Conservation (phyloP, 306 rosid species). For the Boehmeria nivea region DNA sequence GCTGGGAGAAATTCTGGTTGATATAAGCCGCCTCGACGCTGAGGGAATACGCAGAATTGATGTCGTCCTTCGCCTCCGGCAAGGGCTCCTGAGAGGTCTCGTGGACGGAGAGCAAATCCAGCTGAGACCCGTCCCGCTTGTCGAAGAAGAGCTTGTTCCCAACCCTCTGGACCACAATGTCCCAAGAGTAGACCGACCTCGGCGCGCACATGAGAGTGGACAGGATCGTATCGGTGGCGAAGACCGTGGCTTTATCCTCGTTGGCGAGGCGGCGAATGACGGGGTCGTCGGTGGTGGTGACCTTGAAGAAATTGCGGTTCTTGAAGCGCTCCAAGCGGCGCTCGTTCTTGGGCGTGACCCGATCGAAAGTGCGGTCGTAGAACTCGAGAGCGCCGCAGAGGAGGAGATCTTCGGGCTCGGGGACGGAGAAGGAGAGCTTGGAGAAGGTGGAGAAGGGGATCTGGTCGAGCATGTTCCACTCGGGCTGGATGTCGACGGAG, state of each 20-base stretch:
- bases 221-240: conserved; percentile 74
- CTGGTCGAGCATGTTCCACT: conserved; percentile 96
- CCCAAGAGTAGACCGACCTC: conserved; percentile 91
- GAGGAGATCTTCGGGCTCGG: conserved; percentile 81
- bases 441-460: conserved; percentile 87
- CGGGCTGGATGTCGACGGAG: conserved; percentile 85
- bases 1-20: conserved; percentile 92
- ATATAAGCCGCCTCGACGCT: conserved; percentile 85
- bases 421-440: conserved; percentile 73
- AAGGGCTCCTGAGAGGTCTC: conserved; percentile 93
- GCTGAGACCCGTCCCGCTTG: conserved; percentile 85
- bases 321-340: conserved; percentile 79
- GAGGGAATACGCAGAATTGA: conserved; percentile 70
- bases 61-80: conserved; percentile 93
- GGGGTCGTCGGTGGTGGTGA: conserved; percentile 88
- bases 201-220: conserved; percentile 88
- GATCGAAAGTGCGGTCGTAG: conserved; percentile 69
- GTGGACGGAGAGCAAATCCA: conserved; percentile 82
- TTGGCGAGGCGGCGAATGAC: conserved; percentile 75
- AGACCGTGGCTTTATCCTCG: conserved; percentile 84
- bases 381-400: conserved; percentile 73
- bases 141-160: conserved; percentile 90
- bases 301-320: conserved; percentile 81
- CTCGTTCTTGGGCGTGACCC: conserved; percentile 74
- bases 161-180: conserved; percentile 78